Base-by-base conservation (phyloP, 2,329 filamentous ascomycete genomes). In the Cercospora sesami region DNA sequence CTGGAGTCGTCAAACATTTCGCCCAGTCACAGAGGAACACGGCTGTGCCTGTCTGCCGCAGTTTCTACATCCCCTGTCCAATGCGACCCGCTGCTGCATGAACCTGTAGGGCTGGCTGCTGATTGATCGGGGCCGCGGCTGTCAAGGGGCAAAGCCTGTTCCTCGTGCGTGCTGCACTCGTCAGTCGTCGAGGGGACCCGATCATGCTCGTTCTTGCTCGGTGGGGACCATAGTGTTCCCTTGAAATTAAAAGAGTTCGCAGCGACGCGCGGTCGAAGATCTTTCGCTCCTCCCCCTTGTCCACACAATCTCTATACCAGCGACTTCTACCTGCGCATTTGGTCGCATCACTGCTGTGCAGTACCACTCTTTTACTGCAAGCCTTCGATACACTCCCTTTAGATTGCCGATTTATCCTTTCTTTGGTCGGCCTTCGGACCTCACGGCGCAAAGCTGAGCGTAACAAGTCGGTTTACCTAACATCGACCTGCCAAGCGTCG, bases 211-310 rank as follows among this genome's bases (percentile, higher is more conserved):
- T 65, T 66, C 60, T 63, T 63, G 64, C 64, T 33, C 57, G 31
- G 65, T 68, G 63, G 67, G 60, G 63, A 57, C 28, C 16, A 30
- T 63, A n/a, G 26, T 28, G 48, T 63, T 39, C 51, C 65, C 63
- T 30, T 33, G 36, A 36, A 63, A 64, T 71, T 39, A 28, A 83
- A 83, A 66, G 63, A 53, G 72, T 81, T 81, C 21, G 80, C 80
- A 12, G 68, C 82, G 64, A 67, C 72, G 74, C 72, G 69, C 72
- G 60, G 51, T 59, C 59, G 48, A 16, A 8, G 45, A 33, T 68
- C 64, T 63, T 66, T 62, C 28, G 10, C n/a, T 68, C 65, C 66
- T 66, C 66, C 70, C 67, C 67, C 65, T 70, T 59, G 55, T 62
- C 68, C 63, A 71, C 28, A 30, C 74, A 63, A 70, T 73, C 73